Base-by-base conservation (phyloP, 2,329 filamentous ascomycete species). In the Hypomyces rosellus region DNA sequence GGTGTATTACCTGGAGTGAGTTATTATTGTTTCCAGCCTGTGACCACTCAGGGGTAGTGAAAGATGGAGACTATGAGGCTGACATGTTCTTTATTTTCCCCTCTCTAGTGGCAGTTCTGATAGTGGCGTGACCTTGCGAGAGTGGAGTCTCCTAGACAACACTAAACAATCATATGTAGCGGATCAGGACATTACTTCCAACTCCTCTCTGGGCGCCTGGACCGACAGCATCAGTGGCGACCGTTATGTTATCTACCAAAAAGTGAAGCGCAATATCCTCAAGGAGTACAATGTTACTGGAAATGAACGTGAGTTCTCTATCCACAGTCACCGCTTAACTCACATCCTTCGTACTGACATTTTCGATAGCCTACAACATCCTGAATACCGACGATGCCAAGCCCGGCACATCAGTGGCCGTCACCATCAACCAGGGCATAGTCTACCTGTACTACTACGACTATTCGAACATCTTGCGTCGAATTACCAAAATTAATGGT, bases 1-100 rank as follows among this genome's bases (percentile, higher is more conserved):
- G 33, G n/a, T 45, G 5, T 45, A 45, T 33, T 45, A 36, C 33
- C 43, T 45, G 6, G 43, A 45, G 43, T 45, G 8, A 36, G 43
- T 22, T 22, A 20, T 1, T 2, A 22, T 13, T n/a, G 2, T 14
- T n/a, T 41, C 15, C 7, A 11, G 2, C 36, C 36, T 7, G 15
- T 20, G 16, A 15, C 36, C 7, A n/a, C 36, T 20, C 7, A 13
- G 38, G 2, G 4, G 38, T n/a, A 9, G 4, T 6, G 16, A 20
- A 11, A 18, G 3, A 20, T 14, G 1, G 7, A 36, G 5, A 20
- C 9, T 3, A 42, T 34, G 13, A 13, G 7, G 4, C 34, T 12
- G 16, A 45, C 7, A 37, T 42, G 14, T 42, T 14, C 15, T 22
- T 9, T 3, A 22, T 25, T 14, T 14, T 20, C 15, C 5, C 15